Evolutionary conservation across 768 basidiomycete species (phyloP).

Genomic region (Mycena chlorophos): DNA sequence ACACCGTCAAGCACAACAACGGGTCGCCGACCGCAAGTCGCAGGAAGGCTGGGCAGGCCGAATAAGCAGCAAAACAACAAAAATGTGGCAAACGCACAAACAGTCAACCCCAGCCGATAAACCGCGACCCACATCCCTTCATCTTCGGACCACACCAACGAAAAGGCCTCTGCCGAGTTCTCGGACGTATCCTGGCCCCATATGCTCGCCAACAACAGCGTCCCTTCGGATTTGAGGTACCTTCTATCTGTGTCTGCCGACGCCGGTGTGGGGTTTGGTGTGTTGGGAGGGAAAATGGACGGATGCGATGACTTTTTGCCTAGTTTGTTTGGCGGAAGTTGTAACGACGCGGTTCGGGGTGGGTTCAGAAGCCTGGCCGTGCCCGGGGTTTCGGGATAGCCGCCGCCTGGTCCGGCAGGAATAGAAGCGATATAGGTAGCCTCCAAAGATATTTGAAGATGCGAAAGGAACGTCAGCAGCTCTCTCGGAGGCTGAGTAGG

Average conservation of each 20-base stretch:
- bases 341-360: conserved; percentile 54
- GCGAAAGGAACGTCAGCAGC: conserved; percentile 62
- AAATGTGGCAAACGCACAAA: conserved; percentile 56
- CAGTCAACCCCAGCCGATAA: conserved; percentile 73
- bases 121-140: conserved; percentile 75
- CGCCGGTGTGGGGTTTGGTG: conserved; percentile 81
- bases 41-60: conserved; percentile 60
- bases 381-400: conserved; percentile 36
- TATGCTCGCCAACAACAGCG: conserved; percentile 63
- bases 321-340: conserved; percentile 31
- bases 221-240: conserved; percentile 80
- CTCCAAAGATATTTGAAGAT: conserved; percentile 77
- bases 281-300: conserved; percentile 77
- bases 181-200: conserved; percentile 66
- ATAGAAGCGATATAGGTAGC: conserved; percentile 73
- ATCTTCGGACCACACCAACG: conserved; percentile 62
- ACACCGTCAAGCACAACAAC: conserved; percentile 79
- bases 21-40: conserved; percentile 70
- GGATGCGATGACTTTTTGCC: conserved; percentile 49
- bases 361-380: conserved; percentile 46
- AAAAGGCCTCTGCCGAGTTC: conserved; percentile 56
- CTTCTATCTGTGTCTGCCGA: conserved; percentile 71
- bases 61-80: neutral
- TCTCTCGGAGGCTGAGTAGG: conserved; percentile 42
- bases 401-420: conserved; percentile 26